Evolutionary conservation across 2,329 filamentous ascomycete genomes (phyloP).

Genomic region (Chaetomium strumarium): DNA sequence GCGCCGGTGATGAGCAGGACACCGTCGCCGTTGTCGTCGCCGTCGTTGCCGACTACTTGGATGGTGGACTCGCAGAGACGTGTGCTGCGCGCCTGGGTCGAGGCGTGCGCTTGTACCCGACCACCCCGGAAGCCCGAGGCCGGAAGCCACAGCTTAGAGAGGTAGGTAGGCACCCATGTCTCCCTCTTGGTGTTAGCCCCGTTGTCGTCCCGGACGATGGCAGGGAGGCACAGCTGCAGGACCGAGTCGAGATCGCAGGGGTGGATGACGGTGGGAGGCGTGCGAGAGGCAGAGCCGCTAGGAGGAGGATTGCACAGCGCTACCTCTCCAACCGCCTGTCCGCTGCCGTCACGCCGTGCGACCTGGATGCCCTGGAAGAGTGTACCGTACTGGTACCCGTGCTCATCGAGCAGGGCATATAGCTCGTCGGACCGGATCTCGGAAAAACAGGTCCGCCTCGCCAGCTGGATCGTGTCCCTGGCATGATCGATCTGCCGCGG

Average conservation of each 20-base stretch:
- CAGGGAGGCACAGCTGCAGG: neutral
- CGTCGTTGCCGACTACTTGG: neutral
- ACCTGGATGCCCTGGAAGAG: neutral
- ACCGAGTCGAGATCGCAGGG: neutral
- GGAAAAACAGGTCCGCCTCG: neutral
- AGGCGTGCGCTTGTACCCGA: neutral
- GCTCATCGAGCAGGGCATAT: neutral
- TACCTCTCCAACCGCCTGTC: neutral
- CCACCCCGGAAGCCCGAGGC: neutral
- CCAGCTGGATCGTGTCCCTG: neutral
- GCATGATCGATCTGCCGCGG: neutral
- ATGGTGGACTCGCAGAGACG: neutral
- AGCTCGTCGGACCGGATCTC: neutral
- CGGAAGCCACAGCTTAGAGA: neutral
- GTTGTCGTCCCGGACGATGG: neutral
- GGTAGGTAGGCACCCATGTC: neutral
- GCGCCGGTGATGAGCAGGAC: neutral
- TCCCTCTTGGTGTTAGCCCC: neutral
- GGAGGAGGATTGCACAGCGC: neutral
- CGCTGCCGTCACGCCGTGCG: no score
- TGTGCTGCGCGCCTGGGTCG: neutral
- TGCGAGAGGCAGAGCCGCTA: neutral
- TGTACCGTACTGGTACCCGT: neutral
- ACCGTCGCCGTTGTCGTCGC: neutral
- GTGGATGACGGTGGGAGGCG: neutral